A percentile compares a stretch with the other conserved stretches of the same genome.
These are phyloP conservation scores for Aureobasidium zeae DNA, from an alignment of 2,329 filamentous ascomycete species.

Conservation along the genomic window DNA sequence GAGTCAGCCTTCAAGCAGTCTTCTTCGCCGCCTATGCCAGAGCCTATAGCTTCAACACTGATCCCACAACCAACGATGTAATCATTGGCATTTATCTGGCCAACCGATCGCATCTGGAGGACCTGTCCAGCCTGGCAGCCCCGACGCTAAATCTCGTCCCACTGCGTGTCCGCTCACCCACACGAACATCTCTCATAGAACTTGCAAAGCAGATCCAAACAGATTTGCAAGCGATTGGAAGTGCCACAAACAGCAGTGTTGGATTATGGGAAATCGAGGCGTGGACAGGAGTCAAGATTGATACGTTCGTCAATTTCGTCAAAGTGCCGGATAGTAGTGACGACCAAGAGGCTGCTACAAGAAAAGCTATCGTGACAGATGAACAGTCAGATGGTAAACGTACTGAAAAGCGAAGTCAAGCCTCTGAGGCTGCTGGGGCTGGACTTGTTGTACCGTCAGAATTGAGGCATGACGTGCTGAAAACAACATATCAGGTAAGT, in stretches of 20 bases:
- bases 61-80: conserved; percentile 32
- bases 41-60: conserved; percentile 33
- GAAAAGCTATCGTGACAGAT: conserved; percentile 21
- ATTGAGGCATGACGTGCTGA: conserved; percentile 23
- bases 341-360: conserved; percentile 5
- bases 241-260: conserved; percentile 45
- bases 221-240: conserved; percentile 56
- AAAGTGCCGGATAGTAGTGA: conserved; percentile 39
- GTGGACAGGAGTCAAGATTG: conserved; percentile 65
- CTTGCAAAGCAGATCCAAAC: conserved; percentile 55
- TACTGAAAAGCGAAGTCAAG: conserved; percentile 20
- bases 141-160: conserved; percentile 77
- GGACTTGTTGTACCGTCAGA: conserved; percentile 20
- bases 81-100: conserved; percentile 76
- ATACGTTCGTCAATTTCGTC: conserved; percentile 76
- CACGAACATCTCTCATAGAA: conserved; percentile 32
- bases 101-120: conserved; percentile 53
- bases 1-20: conserved; percentile 61
- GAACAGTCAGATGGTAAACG: conserved; percentile 18
- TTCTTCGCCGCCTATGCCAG: conserved; percentile 65
- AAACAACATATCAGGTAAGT: conserved; percentile 33
- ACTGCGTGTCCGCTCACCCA: conserved; percentile 44
- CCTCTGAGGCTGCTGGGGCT: conserved; percentile 14
- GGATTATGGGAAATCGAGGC: conserved; percentile 60
- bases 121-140: conserved; percentile 44